Evolutionary conservation across 139 green algal genomes (phyloP), one percentile per base, ranked within the genome.

Genomic region (Monoraphidium neglectum): DNA sequence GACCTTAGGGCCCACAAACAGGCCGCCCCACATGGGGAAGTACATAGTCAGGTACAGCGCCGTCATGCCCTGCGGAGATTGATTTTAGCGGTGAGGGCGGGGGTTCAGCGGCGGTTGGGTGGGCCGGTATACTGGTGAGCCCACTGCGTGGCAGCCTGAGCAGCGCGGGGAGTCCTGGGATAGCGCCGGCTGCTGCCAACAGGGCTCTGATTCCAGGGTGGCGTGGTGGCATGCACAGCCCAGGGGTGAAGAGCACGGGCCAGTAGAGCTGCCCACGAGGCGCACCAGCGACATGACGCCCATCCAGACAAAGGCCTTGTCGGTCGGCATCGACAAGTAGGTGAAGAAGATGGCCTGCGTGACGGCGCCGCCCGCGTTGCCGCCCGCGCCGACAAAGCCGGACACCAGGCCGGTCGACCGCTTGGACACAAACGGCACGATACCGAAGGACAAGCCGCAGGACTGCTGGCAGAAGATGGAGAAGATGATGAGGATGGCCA

Each of bases 21-120:
- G 95, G 78, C 87, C 87, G 40, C 95, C 95, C 95, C 94, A 98
- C 93, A 93, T 93, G 64, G 95, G 95, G 86, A 98, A 98, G 80
- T 94, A 91, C 76, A 98, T 84, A 33, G 88, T 53, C n/a, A 84
- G 36, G 12, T 97, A 70, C 30, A 92, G 61, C 16, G 83, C 33
- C 0, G 94, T 93, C 0, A 96, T 77, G 16, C 49, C 81, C 43
- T 51, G 43, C 8, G 12, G 43, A 12, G 8, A 21, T 51, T 51
- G 43, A 21, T 8, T 51, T 21, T 21, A 51, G 12, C 8, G 43
- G 43, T 21, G 43, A 51, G 43, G 43, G 8, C 8, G 8, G 12
- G 43, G 43, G 43, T 8, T 51, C 12, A 51, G 8, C 8, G 43
- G 12, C 8, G 43, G 43, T 8, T 51, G 8, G 43, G 8, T 8